Evolutionary conservation across 495 filamentous ascomycete species (phyloP).

Genomic region (Penicillium bovifimosum): DNA sequence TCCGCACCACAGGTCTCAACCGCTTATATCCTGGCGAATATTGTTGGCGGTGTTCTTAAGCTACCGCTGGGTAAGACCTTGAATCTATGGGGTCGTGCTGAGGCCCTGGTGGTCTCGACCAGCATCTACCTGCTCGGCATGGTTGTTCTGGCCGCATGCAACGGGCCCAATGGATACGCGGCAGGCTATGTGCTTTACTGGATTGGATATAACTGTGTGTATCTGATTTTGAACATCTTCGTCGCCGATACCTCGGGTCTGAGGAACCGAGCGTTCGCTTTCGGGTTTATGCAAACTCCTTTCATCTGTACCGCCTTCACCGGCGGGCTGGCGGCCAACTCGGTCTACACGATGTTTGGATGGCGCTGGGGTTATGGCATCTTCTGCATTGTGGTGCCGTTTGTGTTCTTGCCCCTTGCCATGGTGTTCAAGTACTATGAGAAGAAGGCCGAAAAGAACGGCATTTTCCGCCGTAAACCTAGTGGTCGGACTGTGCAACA

Average conservation of each 20-base stretch:
- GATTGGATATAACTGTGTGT: conserved; percentile 53
- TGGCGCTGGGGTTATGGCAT: conserved; percentile 63
- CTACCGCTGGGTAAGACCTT: conserved; percentile 64
- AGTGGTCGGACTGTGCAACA: conserved; percentile 42
- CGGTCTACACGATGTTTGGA: conserved; percentile 43
- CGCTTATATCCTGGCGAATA: conserved; percentile 34
- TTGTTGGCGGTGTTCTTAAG: conserved; percentile 62
- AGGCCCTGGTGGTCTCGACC: conserved; percentile 45
- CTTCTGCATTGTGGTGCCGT: conserved; percentile 53
- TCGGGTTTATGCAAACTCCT: conserved; percentile 56
- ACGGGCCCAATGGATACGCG: conserved; percentile 40
- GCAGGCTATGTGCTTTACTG: conserved; percentile 51
- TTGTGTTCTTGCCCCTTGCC: conserved; percentile 47
- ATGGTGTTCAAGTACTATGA: conserved; percentile 50
- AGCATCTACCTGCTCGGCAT: conserved; percentile 36
- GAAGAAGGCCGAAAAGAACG: conserved; percentile 48
- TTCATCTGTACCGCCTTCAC: conserved; percentile 47
- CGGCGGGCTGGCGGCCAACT: conserved; percentile 28
- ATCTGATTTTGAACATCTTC: conserved; percentile 54
- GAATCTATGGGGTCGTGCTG: conserved; percentile 58
- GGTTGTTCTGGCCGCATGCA: conserved; percentile 43
- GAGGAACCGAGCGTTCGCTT: conserved; percentile 56
- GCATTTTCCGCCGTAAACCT: conserved; percentile 28
- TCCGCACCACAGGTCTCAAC: conserved; percentile 35
- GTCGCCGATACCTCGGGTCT: conserved; percentile 60